Percentiles rank a stretch among this genome's conserved stretches.
Evolutionary conservation across 2,329 filamentous ascomycete species (phyloP).

Genomic region (Ceratocystis alfenasii): DNA sequence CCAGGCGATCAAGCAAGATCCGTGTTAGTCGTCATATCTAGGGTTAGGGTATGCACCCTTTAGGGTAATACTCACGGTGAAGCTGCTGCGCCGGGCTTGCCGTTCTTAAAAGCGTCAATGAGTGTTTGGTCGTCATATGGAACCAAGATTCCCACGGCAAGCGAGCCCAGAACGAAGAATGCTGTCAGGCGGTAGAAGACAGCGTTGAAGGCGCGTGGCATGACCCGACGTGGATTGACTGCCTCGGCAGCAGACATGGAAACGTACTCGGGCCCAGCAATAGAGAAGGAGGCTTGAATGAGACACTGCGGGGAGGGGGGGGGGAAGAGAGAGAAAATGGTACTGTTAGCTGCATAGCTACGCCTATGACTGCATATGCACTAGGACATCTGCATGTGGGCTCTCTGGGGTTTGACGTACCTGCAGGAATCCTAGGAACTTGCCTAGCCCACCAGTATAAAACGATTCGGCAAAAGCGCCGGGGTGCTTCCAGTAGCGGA

Average conservation of each 20-base stretch:
- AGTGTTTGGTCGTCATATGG: conserved; percentile 55
- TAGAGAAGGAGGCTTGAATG: conserved; percentile 57
- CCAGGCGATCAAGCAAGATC: background rate
- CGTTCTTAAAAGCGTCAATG: conserved; percentile 45
- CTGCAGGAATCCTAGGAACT: conserved; percentile 54
- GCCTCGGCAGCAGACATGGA: conserved; percentile 59
- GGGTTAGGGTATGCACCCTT: background rate
- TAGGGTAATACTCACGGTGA: conserved; percentile 38
- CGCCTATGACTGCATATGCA: background rate
- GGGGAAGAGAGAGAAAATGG: no score
- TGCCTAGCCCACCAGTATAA: conserved; percentile 52
- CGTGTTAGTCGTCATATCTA: background rate
- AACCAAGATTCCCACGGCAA: conserved; percentile 60
- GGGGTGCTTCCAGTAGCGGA: conserved; percentile 53
- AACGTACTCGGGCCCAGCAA: conserved; percentile 57
- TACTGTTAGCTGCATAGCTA: background rate
- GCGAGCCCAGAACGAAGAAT: conserved; percentile 64
- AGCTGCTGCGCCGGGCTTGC: conserved; percentile 53
- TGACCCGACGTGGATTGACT: conserved; percentile 54
- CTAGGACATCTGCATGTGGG: background rate
- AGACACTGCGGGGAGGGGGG: conserved; percentile 48
- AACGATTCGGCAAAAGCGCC: conserved; percentile 60
- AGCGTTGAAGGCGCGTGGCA: conserved; percentile 64
- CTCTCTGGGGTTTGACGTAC: background rate
- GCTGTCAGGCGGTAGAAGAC: conserved; percentile 66